Evolutionary conservation across 208 protist species (phyloP).

Genomic region (Leishmania aethiopica): DNA sequence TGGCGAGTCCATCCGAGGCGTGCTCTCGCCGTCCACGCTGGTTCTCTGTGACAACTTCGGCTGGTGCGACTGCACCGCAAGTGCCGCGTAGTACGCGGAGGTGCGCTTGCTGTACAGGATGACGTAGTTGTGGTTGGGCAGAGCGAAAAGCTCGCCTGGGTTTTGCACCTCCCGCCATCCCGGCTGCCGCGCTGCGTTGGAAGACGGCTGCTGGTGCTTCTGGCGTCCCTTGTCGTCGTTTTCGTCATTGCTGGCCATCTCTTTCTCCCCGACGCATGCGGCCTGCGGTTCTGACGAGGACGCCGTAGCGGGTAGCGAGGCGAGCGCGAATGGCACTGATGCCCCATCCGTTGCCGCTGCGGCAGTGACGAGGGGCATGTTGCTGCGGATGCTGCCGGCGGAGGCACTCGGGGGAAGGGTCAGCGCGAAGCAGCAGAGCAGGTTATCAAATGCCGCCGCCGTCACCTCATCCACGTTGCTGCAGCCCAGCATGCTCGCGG

Average conservation of each 20-base stretch:
- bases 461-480: slow-evolving; percentile 17
- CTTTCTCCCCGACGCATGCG: background rate
- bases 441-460: slow-evolving; percentile 16
- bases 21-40: background rate
- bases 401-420: background rate
- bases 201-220: slow-evolving; percentile 1
- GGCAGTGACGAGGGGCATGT: background rate
- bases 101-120: slow-evolving; percentile 36
- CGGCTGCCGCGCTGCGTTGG: background rate
- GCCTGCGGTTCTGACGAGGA: background rate
- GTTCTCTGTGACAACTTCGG: slow-evolving; percentile 2
- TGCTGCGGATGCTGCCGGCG: background rate
- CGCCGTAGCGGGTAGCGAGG: background rate
- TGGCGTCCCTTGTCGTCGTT: background rate
- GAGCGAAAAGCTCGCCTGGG: slow-evolving; percentile 25
- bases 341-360: background rate
- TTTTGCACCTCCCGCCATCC: slow-evolving; percentile 23
- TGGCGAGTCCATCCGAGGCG: background rate
- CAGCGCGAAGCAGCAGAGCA: slow-evolving; percentile 32
- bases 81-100: slow-evolving; percentile 32
- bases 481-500: slow-evolving; percentile 26
- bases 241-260: background rate
- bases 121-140: slow-evolving; percentile 16
- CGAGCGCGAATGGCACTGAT: background rate
- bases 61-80: slow-evolving; percentile 20